Conservation (phyloP, 2,329 filamentous ascomycete species). For the Talaromyces sp. region DNA sequence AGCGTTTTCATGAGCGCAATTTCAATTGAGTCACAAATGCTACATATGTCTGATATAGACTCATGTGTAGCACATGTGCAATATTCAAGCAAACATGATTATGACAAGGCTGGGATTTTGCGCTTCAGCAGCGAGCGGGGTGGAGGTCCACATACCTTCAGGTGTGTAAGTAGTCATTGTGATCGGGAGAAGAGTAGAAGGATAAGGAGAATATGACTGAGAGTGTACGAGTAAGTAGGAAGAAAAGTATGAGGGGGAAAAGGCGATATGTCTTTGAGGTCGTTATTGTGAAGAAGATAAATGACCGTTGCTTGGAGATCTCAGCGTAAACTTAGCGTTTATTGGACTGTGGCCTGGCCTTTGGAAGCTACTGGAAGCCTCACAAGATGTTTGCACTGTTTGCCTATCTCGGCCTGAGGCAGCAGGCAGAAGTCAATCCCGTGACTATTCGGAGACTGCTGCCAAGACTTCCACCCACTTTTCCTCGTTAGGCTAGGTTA, state of each 20-base stretch:
- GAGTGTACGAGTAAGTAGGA: neutral
- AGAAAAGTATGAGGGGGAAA: neutral
- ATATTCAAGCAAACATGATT: neutral
- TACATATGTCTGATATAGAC: neutral
- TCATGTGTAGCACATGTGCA: neutral
- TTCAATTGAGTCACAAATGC: neutral
- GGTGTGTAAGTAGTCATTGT: constrained; percentile 40
- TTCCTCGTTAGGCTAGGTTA: constrained; percentile 40
- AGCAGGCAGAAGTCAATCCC: neutral
- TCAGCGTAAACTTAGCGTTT: neutral
- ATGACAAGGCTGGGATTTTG: constrained; percentile 5
- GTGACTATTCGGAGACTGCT: neutral
- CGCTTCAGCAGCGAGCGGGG: constrained; percentile 11
- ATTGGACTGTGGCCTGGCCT: constrained; percentile 14
- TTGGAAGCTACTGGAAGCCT: constrained; percentile 45
- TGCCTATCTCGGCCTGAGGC: constrained; percentile 28
- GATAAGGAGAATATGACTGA: constrained; percentile 11
- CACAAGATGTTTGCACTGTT: constrained; percentile 33
- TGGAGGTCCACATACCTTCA: constrained; percentile 42
- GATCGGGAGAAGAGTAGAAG: constrained; percentile 7
- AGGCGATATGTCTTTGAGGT: neutral
- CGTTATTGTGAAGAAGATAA: neutral
- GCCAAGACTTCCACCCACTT: constrained; percentile 29
- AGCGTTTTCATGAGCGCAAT: neutral
- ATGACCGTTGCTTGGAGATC: constrained; percentile 2